A percentile compares a stretch with the other conserved stretches of the same genome.
phyloP scores from a whole-genome alignment of 2,329 filamentous ascomycete species.

The Mariannaea sp. region DNA sequence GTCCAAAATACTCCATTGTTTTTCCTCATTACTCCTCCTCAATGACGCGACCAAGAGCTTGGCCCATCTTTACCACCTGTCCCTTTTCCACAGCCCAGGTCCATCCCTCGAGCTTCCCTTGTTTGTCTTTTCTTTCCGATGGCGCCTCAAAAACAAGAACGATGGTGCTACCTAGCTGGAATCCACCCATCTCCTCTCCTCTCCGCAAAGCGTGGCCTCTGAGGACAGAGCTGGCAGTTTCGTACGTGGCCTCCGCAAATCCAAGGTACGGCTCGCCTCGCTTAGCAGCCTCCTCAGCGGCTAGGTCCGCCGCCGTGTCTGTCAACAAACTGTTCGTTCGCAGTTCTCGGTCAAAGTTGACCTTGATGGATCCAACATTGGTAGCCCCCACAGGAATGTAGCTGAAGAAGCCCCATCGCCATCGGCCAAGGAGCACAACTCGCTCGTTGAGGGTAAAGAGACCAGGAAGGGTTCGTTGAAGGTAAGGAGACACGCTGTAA shows the following conservation, averaged over 20 bases:
- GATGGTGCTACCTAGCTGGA: slow-evolving; percentile 92
- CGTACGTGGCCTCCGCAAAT: slow-evolving; percentile 90
- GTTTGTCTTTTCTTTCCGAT: slow-evolving; percentile 57
- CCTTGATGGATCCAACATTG: slow-evolving; percentile 93
- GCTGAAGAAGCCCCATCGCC: slow-evolving; percentile 97
- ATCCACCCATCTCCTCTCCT: slow-evolving; percentile 98
- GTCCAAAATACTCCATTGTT: slow-evolving; percentile 13
- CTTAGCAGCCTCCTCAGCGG: slow-evolving; percentile 76
- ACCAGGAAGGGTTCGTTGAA: slow-evolving; percentile 89
- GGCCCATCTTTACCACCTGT: slow-evolving; percentile 84
- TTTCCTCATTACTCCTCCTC: slow-evolving; percentile 45
- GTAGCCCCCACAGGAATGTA: slow-evolving; percentile 96
- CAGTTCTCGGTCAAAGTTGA: slow-evolving; percentile 96
- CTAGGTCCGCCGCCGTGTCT: slow-evolving; percentile 87
- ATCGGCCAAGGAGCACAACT: slow-evolving; percentile 88
- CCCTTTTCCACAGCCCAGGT: slow-evolving; percentile 87
- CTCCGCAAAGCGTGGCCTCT: slow-evolving; percentile 81
- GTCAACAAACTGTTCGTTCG: slow-evolving; percentile 91
- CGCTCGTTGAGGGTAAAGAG: slow-evolving; percentile 97
- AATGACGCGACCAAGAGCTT: slow-evolving; percentile 78
- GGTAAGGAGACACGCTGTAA: slow-evolving; percentile 92
- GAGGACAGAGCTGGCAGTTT: slow-evolving; percentile 74
- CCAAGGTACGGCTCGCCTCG: slow-evolving; percentile 85
- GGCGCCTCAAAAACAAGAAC: slow-evolving; percentile 97
- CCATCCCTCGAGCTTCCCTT: slow-evolving; percentile 70